Evolutionary conservation across 2,329 filamentous ascomycete genomes (phyloP), one percentile per base, ranked within the genome.

Genomic region (Botrytis deweyae): DNA sequence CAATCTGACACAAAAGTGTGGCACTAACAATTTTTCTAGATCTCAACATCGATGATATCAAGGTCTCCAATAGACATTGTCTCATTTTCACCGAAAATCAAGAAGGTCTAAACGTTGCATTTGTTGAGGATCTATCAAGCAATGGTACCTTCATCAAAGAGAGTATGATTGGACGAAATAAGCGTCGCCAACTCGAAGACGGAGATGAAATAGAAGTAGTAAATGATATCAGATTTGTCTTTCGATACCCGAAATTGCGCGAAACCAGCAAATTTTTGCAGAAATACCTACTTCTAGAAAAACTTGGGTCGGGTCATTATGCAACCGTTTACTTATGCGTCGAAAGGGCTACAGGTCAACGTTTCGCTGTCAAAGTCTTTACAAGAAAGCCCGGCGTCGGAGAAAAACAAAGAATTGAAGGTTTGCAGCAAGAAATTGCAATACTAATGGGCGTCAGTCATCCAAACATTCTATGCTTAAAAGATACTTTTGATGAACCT

Each of bases 101-200:
- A 77, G 87, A 85, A 16, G 83, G 84, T 25, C 86, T 88, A 82
- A 88, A 86, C 77, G 87, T 89, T 61, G 95, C 94, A 14, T 88
- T 98, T 20, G 83, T 99, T 8, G 95, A 99, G 82, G 96, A 99
- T 82, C 84, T 98, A 33, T 99, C 96, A 10, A 96, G 91, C 81
- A 99, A 99, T 81, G 96, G 96, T 69, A 99, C 97, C 0, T 99
- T 95, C 81, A 92, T 99, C 78, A 98, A 98, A 80, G 94, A 98
- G 79, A 92, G 91, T 25, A 88, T 97, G 44, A 89, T 99, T 38
- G 96, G 96, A 38, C 91, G 95, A 70, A 99, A 99, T 82, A 94
- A 97, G 82, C 89, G 94, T 72, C 90, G 95, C 74, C 94, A 97
- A 81, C 87, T 99, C 42, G 87, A 94, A 78, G 94, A 98, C 78